phyloP scores from a whole-genome alignment of 2,329 filamentous ascomycete species.

The Colletotrichum sp. region DNA sequence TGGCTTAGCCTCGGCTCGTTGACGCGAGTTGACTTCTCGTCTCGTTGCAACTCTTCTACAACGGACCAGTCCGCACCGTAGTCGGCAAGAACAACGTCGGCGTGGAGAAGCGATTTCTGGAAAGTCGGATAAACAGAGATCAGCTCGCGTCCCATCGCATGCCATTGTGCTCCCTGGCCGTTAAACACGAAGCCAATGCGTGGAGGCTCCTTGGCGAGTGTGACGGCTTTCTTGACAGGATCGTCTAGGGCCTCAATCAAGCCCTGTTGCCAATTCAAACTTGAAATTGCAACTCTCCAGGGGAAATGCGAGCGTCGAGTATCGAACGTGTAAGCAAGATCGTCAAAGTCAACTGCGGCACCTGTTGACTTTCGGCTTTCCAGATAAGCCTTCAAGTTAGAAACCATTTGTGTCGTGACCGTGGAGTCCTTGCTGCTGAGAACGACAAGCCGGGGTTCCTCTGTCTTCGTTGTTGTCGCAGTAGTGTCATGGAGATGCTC shows the following conservation, averaged over 20 bases:
- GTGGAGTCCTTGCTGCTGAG: not conserved
- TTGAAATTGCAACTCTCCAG: constrained; percentile 24
- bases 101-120: constrained; percentile 8
- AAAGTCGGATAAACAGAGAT: constrained; percentile 24
- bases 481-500: not conserved
- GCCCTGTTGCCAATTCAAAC: constrained; percentile 14
- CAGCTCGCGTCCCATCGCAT: constrained; percentile 36
- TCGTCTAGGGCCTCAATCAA: not conserved
- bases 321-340: constrained; percentile 26
- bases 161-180: constrained; percentile 42
- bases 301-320: constrained; percentile 1
- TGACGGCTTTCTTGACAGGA: constrained; percentile 7
- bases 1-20: constrained; percentile 45
- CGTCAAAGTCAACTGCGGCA: not conserved
- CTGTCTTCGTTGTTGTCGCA: fast-evolving
- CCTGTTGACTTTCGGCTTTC: not conserved
- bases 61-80: constrained; percentile 30
- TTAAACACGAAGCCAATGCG: constrained; percentile 34
- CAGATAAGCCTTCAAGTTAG: not conserved
- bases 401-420: not conserved
- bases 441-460: not conserved
- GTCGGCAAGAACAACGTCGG: not conserved
- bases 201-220: constrained; percentile 2
- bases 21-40: constrained; percentile 33
- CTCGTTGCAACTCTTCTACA: constrained; percentile 36